phyloP scores from a whole-genome alignment of 768 basidiomycete genomes.

The Fomitopsis pulvina region DNA sequence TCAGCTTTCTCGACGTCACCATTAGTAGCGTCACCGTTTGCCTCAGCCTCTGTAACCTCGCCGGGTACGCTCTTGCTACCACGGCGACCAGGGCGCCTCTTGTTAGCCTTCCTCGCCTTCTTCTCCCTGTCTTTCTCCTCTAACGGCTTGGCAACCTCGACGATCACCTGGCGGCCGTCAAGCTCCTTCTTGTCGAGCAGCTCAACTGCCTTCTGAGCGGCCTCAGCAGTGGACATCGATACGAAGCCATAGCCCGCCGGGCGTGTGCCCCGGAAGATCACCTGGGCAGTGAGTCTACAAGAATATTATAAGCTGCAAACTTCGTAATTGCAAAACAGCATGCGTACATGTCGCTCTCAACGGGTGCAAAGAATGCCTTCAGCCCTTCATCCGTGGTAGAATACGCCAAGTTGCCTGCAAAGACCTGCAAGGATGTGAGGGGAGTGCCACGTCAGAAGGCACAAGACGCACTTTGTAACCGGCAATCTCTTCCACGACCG shows the following conservation, averaged over 20 bases:
- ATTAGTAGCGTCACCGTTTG: conserved; percentile 62
- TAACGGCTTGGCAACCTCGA: conserved; percentile 89
- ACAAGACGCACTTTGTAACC: conserved; percentile 62
- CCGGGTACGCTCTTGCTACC: conserved; percentile 83
- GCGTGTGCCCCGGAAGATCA: conserved; percentile 80
- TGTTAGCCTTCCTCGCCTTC: conserved; percentile 64
- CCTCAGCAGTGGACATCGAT: conserved; percentile 71
- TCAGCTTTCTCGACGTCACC: conserved; percentile 41
- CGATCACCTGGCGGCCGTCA: conserved; percentile 81
- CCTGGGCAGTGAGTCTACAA: conserved; percentile 69
- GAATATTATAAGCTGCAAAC: conserved; percentile 7
- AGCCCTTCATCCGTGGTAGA: conserved; percentile 91
- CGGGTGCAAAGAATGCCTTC: conserved; percentile 88
- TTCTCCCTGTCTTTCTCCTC: conserved; percentile 82
- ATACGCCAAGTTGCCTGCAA: conserved; percentile 94
- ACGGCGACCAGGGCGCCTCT: conserved; percentile 80
- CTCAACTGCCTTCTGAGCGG: conserved; percentile 82
- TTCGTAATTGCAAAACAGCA: conserved; percentile 19
- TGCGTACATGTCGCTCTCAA: conserved; percentile 82
- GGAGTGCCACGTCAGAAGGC: conserved; percentile 22
- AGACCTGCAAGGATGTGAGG: conserved; percentile 51
- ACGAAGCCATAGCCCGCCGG: conserved; percentile 94
- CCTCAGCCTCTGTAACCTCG: conserved; percentile 86
- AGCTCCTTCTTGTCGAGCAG: conserved; percentile 83
- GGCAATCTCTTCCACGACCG: conserved; percentile 59